Evolutionary conservation across 352 stramenopile species (phyloP).

Genomic region (Globisporangium polare): DNA sequence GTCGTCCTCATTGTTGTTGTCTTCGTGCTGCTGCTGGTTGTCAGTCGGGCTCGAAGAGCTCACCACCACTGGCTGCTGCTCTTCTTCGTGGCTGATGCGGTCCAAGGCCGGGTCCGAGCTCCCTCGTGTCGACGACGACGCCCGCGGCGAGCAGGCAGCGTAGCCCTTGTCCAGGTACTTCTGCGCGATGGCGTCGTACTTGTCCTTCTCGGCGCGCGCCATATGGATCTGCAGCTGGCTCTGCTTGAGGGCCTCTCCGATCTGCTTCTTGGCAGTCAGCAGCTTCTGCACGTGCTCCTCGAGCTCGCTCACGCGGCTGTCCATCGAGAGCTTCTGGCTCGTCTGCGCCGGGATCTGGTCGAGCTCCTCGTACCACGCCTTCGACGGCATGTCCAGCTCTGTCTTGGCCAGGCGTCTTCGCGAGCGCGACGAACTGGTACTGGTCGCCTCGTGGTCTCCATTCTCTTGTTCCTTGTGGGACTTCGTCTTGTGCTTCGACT

Average conservation of each 20-base stretch:
- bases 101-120: not conserved
- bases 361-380: conserved; percentile 18
- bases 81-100: not conserved
- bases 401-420: conserved; percentile 11
- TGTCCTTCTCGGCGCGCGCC: conserved; percentile 27
- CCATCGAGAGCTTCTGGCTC: conserved; percentile 25
- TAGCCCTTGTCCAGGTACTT: conserved; percentile 34
- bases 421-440: not conserved
- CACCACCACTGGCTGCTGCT: not conserved
- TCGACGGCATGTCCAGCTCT: conserved; percentile 14
- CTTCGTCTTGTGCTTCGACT: not conserved
- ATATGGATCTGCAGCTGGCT: conserved; percentile 31
- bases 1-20: not conserved
- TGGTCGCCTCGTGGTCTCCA: not conserved
- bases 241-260: conserved; percentile 30
- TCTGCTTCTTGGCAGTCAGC: conserved; percentile 29
- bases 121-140: not conserved
- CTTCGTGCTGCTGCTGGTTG: not conserved
- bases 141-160: not conserved
- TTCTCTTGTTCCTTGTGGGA: not conserved
- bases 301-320: conserved; percentile 34
- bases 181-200: conserved; percentile 27
- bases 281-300: conserved; percentile 39
- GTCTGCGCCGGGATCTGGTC: conserved; percentile 19
- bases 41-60: not conserved